Base-by-base conservation (phyloP, 2,329 filamentous ascomycete genomes). In the Aspergillus terreus region DNA sequence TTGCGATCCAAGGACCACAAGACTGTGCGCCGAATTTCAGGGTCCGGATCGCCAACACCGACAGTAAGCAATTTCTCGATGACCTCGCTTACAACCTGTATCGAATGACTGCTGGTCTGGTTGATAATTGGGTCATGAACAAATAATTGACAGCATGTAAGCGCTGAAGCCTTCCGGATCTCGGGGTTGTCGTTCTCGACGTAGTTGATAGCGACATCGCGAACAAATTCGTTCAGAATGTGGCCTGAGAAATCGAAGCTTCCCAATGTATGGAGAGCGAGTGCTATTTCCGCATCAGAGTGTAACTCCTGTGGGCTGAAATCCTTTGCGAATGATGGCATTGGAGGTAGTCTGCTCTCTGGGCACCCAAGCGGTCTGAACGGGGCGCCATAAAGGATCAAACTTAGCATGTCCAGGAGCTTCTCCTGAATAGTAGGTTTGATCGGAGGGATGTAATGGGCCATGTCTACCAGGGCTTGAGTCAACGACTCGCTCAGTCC, bases 141-240 rank as follows among this genome's bases (percentile, higher is more conserved):
- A 65, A 97, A 97, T 43, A 99, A 82, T 70, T 99, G 95, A 66
- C 95, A 99, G 72, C 94, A 97, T 4, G 95, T 99, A 55, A 99
- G 78, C 14, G 94, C 92, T 2, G 94, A 92, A 14, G 94, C 94
- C 71, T 96, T 92, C 53, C 94, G 85, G 46, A 96, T 96, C 58
- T 95, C 89, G 0, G 90, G 82, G 62, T 96, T 95, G 61, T 97
- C 92, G 57, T 95, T 94, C 61, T 99, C 92, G 40, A 99, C 92
- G 63, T 96, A 99, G 69, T 92, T 94, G 66, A 99, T 95, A 4
- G 95, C 94, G 46, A 99, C 94, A 67, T 99, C 94, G 21, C 94
- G 88, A 25, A 99, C 94, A 61, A 99, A 99, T 68, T 99, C 95
- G 63, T 99, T 99, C 14, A 99, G 76, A 14, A 96, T 88, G 64